A percentile compares a stretch with the other conserved stretches of the same genome.
phyloP scores from a whole-genome alignment of 2,329 filamentous ascomycete species.

The Xylariaceae sp. region DNA sequence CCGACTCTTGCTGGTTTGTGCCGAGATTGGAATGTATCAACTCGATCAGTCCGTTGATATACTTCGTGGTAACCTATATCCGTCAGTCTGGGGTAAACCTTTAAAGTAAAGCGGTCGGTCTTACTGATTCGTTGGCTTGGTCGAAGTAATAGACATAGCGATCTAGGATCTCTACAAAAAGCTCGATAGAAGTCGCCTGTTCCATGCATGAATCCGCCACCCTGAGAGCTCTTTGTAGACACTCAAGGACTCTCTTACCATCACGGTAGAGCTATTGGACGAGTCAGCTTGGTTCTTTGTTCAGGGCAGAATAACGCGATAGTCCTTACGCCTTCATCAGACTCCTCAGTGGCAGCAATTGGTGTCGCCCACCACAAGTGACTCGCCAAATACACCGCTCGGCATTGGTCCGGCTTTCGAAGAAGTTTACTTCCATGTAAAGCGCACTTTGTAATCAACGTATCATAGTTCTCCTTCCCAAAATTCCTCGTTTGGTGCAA shows the following conservation, averaged over 20 bases:
- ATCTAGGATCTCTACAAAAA: constrained; percentile 98
- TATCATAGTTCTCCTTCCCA: constrained; percentile 97
- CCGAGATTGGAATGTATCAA: constrained; percentile 95
- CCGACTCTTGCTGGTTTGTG: constrained; percentile 80
- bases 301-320: too few relatives aligned
- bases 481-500: constrained; percentile 90
- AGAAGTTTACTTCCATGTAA: constrained; percentile 95
- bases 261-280: constrained; percentile 92
- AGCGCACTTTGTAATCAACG: constrained; percentile 95
- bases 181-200: constrained; percentile 92
- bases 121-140: constrained; percentile 92
- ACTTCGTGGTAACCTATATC: constrained; percentile 83
- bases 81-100: constrained; percentile 15
- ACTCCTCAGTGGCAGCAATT: constrained; percentile 75
- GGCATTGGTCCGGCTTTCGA: constrained; percentile 97
- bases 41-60: constrained; percentile 96
- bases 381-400: constrained; percentile 93
- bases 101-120: constrained; percentile 30
- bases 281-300: too few relatives aligned
- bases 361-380: constrained; percentile 98
- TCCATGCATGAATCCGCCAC: constrained; percentile 99
- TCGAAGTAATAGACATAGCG: constrained; percentile 99
- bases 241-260: constrained; percentile 95
- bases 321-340: constrained; percentile 61
- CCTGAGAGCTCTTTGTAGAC: constrained; percentile 89